Base-by-base conservation (phyloP, 495 filamentous ascomycete species). In the Terfezia claveryi region DNA sequence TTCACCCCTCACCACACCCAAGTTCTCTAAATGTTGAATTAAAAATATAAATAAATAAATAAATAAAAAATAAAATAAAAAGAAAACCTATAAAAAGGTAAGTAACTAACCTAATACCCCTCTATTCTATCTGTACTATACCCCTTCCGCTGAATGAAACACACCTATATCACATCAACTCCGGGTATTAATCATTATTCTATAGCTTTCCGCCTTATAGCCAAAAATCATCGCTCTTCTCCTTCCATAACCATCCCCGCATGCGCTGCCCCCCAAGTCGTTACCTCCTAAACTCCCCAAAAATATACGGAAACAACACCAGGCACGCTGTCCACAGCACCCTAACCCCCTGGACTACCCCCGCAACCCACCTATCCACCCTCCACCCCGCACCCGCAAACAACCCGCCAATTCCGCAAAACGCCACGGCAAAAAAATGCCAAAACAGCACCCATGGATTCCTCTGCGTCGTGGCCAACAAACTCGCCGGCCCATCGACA, bases 391-490 rank as follows among this genome's bases (percentile, higher is more conserved):
- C 64, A 8, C 61, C 61, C 8, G 64, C 64, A 55, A 74, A 73
- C 57, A 86, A 73, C 36, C 94, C 64, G 82, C 85, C 92, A 56
- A 98, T 87, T 14, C 82, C 80, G 54, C 92, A 74, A 60, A 95
- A 77, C 1, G 91, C 91, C 37, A 98, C 91, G 23, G 78, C 76
- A 68, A 94, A 96, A 71, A 98, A 98, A 68, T 98, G 89, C 63
- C 79, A 83, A 61, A 92, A 80, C 53, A 98, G 78, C 49, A 87
- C 76, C 27, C 81, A 60, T 2, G 91, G 91, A 50, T 78, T 76
- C 17, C 81, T 73, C 64, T 92, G 80, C 50, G 95, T 73, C 0
- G 88, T 92, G 4, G 80, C 91, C 1, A 98, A 72, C 50, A 98
- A 72, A 23, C 85, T 82, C 53, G 83, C 78, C 7, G 91, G 91